Percentiles rank a stretch among this genome's conserved stretches.
phyloP scores from a whole-genome alignment of 768 basidiomycete species.

The Mycena olivaceomarginata region DNA sequence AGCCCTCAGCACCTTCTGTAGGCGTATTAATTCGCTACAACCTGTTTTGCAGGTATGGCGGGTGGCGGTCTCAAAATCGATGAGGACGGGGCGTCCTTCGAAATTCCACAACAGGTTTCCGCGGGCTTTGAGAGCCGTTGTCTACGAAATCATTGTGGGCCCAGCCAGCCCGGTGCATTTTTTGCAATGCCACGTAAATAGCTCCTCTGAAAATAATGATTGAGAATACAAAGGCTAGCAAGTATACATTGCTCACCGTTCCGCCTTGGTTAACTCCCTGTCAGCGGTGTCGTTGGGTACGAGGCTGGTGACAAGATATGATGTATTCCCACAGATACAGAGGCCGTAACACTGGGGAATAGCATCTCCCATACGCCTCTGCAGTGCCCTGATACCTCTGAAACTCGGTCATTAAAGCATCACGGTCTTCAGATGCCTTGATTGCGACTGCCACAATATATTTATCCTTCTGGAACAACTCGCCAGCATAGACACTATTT shows the following conservation, averaged over 20 bases:
- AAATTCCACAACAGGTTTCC: conserved; percentile 29
- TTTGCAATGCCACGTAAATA: conserved; percentile 10
- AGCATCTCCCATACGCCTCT: neutral
- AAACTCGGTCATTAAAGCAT: conserved; percentile 17
- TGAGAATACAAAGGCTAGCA: conserved; percentile 8
- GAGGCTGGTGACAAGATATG: conserved; percentile 10
- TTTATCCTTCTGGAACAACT: conserved; percentile 11
- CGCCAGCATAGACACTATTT: conserved; percentile 14
- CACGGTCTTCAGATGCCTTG: conserved; percentile 4
- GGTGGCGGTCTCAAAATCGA: conserved; percentile 19
- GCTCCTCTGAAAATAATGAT: conserved; percentile 20
- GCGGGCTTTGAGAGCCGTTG: neutral
- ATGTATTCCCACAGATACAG: neutral
- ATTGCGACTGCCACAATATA: conserved; percentile 4
- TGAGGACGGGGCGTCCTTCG: conserved; percentile 26
- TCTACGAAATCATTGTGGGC: conserved; percentile 27
- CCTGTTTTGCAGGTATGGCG: conserved; percentile 12
- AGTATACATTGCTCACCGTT: conserved; percentile 14
- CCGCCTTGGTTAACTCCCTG: conserved; percentile 18
- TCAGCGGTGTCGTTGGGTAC: conserved; percentile 4
- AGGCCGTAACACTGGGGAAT: conserved; percentile 25
- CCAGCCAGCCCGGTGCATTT: conserved; percentile 11
- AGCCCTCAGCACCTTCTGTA: conserved; percentile 19
- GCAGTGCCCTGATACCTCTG: neutral
- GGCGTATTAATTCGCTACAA: conserved; percentile 8